A percentile compares a stretch with the other conserved stretches of the same genome.
Conservation (phyloP, 1,139 yeast genomes). For the Pichiaceae sp. region DNA sequence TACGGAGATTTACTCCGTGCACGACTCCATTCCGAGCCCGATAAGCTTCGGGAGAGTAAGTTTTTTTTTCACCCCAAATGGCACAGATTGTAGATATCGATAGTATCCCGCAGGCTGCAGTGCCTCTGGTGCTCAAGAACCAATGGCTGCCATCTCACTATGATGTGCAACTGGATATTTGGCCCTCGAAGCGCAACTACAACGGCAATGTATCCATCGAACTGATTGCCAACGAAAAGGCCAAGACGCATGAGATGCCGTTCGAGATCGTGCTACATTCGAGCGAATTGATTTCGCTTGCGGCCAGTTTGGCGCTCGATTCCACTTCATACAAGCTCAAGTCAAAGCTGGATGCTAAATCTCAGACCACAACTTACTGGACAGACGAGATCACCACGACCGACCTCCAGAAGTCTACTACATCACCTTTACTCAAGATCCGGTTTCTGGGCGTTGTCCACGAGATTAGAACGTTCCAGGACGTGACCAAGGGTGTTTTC, state of each 20-base stretch:
- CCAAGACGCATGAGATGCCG: conserved; percentile 1
- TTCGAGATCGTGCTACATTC: conserved; percentile 34
- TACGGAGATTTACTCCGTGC: neutral
- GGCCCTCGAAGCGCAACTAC: conserved; percentile 49
- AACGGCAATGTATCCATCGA: conserved; percentile 35
- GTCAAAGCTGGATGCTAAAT: conserved; percentile 30
- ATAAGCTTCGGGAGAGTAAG: too few relatives aligned
- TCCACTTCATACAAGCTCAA: conserved; percentile 18
- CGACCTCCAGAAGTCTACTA: conserved; percentile 3
- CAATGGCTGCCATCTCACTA: conserved; percentile 36
- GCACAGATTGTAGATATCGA: neutral
- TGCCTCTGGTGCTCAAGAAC: conserved; percentile 22
- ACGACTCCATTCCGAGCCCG: too few relatives aligned
- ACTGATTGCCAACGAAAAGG: conserved; percentile 14
- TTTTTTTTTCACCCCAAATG: too few relatives aligned
- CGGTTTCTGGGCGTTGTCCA: conserved; percentile 48
- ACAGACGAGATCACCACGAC: conserved; percentile 10
- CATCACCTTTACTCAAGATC: conserved; percentile 7
- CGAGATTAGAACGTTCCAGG: conserved; percentile 45
- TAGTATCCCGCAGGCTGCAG: neutral
- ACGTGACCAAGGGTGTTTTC: conserved; percentile 58
- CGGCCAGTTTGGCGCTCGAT: conserved; percentile 19
- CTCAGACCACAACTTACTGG: conserved; percentile 27
- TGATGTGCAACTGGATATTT: conserved; percentile 32
- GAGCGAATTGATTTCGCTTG: conserved; percentile 31